Base-by-base conservation (phyloP, 495 filamentous ascomycete species). In the Xeromyces bisporus region DNA sequence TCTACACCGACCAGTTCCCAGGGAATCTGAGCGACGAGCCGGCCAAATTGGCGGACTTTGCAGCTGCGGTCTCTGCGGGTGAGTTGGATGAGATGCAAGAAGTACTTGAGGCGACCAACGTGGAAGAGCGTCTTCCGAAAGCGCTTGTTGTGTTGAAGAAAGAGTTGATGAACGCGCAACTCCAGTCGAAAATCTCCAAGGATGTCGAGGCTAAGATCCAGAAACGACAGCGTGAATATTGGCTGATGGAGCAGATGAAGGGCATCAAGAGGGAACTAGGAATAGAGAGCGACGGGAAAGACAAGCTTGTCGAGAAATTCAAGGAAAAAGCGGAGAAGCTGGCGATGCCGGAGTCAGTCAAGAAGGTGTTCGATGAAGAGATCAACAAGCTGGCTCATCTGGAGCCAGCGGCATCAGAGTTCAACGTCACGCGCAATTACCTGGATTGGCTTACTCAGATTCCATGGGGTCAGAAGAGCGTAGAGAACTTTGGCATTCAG, bases 161-260 rank as follows among this genome's bases (percentile, higher is more conserved):
- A 45, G 91, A 99, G 53, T 67, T 92, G 25, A 91, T 93, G 75
- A 99, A 96, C 36, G 89, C 89, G 3, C 81, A 99, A 48, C 67
- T 99, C 3, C 86, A 93, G 44, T 83, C 78, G 17, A 96, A 94
- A 64, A 99, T 99, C 27, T 83, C 82, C 26, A 96, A 93, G 57
- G 89, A 99, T 47, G 89, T 99, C 14, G 91, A 99, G 52, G 78
- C 67, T 38, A 93, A 93, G 58, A 99, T 99, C 35, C 86, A 91
- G 43, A 94, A 96, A 58, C 77, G 89, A 7, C 89, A 99, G 48
- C 75, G 89, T 17, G 91, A 99, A 46, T 99, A 99, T 60, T 99
- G 83, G 82, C 60, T 99, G 12, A 87, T 89, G 82, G 89, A 99
- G 52, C 91, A 99, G 46, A 91, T 96, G 86, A 96, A 94, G 58